Base-by-base conservation (phyloP, 805 yeast species). In the Sugiyamaella chiloensis region DNA sequence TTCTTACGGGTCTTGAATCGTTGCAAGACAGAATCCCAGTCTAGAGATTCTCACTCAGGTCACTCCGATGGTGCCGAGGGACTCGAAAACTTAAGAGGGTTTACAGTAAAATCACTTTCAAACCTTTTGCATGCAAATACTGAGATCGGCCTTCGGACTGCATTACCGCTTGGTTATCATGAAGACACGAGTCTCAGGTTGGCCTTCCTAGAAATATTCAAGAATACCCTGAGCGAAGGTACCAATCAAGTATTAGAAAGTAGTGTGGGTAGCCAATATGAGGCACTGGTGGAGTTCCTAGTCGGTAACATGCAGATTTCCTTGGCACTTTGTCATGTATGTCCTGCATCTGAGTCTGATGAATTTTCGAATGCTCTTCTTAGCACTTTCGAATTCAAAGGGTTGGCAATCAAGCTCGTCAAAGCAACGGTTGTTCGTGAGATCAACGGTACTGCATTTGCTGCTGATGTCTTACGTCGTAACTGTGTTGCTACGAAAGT, bases 401-500 rank as follows among this genome's bases (percentile, higher is more conserved):
- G 48, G 58, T 58, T 45, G 47, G 52, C 52, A 11, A 47, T 52
- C 37, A 48, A 44, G 52, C 63, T 85, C 20, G 79, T 87, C 34
- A 63, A 75, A 1, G 71, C 75, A 7, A 65, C 85, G 40, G 69
- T 87, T 16, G 69, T 68, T 23, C 79, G 78, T 49, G 96, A 87
- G 60, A 83, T 88, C 19, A 61, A 69, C 43, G 71, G 67, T 24
- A 80, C 86, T 0, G 65, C 76, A 1, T 76, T 83, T 50, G 76
- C 85, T 16, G 78, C 85, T 24, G 93, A 86, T 59, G 79, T 88
- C 24, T 72, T 88, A 56, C 74, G 96, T 58, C 75, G 93, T 46
- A 88, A 88, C 62, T 82, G 90, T 44, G 84, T 87, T 30, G 85
- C 93, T 26, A 87, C 96, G 0, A 76, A 89, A 56, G 72, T 87